These are phyloP conservation scores for Eucalyptus brandiana DNA, from an alignment of 345 rosid species.

Conservation along the genomic window DNA sequence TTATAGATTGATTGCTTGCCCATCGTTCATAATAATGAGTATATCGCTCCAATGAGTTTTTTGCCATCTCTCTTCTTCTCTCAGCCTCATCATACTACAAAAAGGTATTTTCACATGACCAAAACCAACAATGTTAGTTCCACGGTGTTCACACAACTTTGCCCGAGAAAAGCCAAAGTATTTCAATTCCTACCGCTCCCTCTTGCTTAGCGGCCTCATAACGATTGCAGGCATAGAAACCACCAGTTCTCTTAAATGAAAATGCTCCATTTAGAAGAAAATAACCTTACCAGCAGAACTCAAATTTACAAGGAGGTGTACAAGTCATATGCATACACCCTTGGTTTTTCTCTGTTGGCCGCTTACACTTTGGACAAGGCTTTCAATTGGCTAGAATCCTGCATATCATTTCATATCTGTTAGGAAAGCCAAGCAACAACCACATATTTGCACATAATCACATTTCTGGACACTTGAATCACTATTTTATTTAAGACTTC, in stretches of 20 bases:
- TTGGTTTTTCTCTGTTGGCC: too few species aligned
- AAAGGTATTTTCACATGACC: neutral
- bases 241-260: constrained; percentile 54
- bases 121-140: neutral
- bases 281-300: constrained; percentile 32
- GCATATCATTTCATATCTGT: too few species aligned
- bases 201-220: constrained; percentile 91
- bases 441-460: too few species aligned
- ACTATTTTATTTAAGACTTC: too few species aligned
- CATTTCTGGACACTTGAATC: too few species aligned
- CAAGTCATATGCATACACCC: too few species aligned
- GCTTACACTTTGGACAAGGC: too few species aligned
- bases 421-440: too few species aligned
- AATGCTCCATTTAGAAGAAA: neutral
- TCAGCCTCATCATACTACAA: constrained; percentile 87
- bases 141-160: neutral
- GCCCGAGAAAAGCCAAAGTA: neutral
- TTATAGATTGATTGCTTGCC: constrained; percentile 91
- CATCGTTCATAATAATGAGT: constrained; percentile 99
- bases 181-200: constrained; percentile 45
- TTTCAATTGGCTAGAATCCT: too few species aligned
- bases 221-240: constrained; percentile 79
- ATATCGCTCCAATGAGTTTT: constrained; percentile 85
- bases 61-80: constrained; percentile 93
- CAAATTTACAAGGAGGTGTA: too few species aligned